phyloP scores from a whole-genome alignment of 73 alveolate species.

The Paramecium biaurelia region DNA sequence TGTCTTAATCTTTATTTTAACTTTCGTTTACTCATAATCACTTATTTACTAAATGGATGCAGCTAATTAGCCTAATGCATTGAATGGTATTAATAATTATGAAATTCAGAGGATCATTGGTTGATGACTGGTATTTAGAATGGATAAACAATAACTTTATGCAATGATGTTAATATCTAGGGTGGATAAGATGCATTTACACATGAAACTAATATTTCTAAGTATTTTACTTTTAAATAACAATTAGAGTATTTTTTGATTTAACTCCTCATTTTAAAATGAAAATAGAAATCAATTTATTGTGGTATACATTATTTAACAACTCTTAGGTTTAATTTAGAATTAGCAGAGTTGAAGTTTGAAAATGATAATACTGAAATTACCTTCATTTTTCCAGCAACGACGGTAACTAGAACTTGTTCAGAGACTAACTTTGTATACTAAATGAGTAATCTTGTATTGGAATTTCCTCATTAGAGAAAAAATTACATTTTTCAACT shows the following conservation, averaged over 20 bases:
- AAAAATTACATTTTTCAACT: background rate
- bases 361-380: background rate
- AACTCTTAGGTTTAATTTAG: background rate
- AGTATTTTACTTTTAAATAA: background rate
- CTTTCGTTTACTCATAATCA: background rate
- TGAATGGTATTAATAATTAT: too few relatives aligned
- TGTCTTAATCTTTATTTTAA: background rate
- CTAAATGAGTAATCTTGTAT: background rate
- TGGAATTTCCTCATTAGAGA: background rate
- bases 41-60: background rate
- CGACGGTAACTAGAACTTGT: background rate
- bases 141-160: too few relatives aligned
- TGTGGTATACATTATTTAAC: background rate
- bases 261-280: background rate
- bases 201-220: background rate
- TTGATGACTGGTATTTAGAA: too few relatives aligned
- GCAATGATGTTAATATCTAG: background rate
- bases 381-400: background rate
- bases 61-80: background rate
- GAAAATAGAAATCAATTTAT: background rate
- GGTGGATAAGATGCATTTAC: background rate
- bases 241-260: background rate
- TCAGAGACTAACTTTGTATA: background rate
- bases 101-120: too few relatives aligned
- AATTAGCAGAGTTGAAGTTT: background rate